A percentile compares a stretch with the other conserved stretches of the same genome.
These are phyloP conservation scores for Acanthamoeba sp. DNA, from an alignment of 208 protist genomes.

Conservation along the genomic window DNA sequence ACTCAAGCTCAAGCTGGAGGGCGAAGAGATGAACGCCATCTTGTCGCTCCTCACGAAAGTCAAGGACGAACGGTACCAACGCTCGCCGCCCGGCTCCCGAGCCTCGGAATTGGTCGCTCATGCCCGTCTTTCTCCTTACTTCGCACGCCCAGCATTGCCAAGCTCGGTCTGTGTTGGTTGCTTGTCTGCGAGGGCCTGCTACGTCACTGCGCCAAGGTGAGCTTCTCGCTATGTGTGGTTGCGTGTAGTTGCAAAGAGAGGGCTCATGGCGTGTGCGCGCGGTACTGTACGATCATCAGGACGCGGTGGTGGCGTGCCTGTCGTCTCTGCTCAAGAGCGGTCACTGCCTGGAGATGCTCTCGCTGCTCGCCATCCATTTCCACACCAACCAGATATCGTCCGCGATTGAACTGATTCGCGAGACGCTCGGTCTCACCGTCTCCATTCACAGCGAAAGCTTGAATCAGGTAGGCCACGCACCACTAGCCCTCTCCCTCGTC, in stretches of 20 bases:
- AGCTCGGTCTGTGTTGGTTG: conserved; percentile 45
- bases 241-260: no score
- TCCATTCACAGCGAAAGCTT: conserved; percentile 40
- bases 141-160: background rate
- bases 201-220: background rate
- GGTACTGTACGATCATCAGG: background rate
- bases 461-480: background rate
- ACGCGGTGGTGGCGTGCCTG: background rate
- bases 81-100: background rate
- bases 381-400: conserved; percentile 44
- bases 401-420: conserved; percentile 7
- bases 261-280: no score
- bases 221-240: background rate
- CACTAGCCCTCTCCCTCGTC: background rate
- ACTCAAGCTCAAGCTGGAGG: conserved; percentile 40
- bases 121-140: no score
- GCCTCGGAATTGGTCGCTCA: no score
- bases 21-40: conserved; percentile 56
- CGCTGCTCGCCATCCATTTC: conserved; percentile 42
- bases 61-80: conserved; percentile 21
- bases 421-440: background rate
- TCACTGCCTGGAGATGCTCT: conserved; percentile 43
- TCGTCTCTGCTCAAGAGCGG: conserved; percentile 14
- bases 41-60: background rate
- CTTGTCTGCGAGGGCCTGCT: conserved; percentile 13